Evolutionary conservation across 73 alveolate species (phyloP), one percentile per base, ranked within the genome.

Genomic region (Urostyla sp.): DNA sequence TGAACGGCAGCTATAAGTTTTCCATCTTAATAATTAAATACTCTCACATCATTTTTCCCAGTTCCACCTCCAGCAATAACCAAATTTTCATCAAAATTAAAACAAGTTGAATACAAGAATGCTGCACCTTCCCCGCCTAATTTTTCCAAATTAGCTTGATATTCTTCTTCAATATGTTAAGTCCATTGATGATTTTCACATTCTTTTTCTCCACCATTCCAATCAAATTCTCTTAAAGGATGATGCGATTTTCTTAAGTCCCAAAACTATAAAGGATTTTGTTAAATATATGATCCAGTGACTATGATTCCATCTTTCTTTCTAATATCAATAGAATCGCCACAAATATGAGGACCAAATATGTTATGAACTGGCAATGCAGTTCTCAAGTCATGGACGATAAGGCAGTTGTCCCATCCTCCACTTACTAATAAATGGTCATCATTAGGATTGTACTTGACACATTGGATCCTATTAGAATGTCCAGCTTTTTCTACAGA

Each of bases 381-480:
- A 3, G 27, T 55, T 67, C 97, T 82, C 59, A 83, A 8, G 69
- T 91, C 97, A 93, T 95, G 89, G 21, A 87, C 52, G 40, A 59
- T 58, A n/a, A 89, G 46, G 49, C 75, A 88, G 50, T 88, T 72
- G 75, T 91, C 97, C 97, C 97, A 91, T 13, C 97, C 94, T 0
- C 97, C 97, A 74, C 94, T 90, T 8, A 90, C 57, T 16, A 90
- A 50, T 16, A 83, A 30, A 54, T 90, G 87, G 27, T 69, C 78
- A 45, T 88, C 91, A 34, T 75, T 53, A 15, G 85, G 84, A 27
- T 56, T 57, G 52, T 67, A 72, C 43, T 88, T 88, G 46, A 88
- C 90, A 30, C 77, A 82, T 43, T 59, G 73, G 38, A 82, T 84
- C 49, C 91, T 75, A 27, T 75, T 72, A 23, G 49, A 43, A 54